Evolutionary conservation across 2,329 filamentous ascomycete species (phyloP), one percentile per base, ranked within the genome.

Genomic region (Colletotrichum somersetense): DNA sequence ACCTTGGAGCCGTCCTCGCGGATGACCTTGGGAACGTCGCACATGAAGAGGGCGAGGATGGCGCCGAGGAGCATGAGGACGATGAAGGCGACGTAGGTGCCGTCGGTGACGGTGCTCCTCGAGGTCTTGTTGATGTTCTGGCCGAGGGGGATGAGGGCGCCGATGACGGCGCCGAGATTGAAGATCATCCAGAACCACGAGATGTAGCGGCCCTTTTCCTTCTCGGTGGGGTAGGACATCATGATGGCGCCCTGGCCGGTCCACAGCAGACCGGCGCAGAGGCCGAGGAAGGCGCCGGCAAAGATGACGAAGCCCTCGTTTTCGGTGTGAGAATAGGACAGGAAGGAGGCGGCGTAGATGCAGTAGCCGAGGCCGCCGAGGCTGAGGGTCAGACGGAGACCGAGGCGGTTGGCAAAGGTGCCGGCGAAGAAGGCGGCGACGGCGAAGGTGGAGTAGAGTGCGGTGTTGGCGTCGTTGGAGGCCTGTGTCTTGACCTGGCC

Each of bases 171-270:
- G 76, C 95, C 95, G 71, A 95, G 82, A 82, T 97, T 97, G 87
- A 97, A 98, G 78, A 98, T 97, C 80, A 95, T 91, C 95, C 95
- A 97, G 84, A 97, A 97, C 85, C 91, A 91, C 73, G 93, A 93
- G 80, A 97, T 97, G 81, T 95, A 97, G 72, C 91, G 91, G 56
- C 95, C 95, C 86, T 97, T 97, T 75, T 90, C 89, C 44, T 89
- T 82, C 83, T 97, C 95, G 26, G 89, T 86, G 1, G 95, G 95
- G 80, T 97, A 97, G 52, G 93, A 91, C 90, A 97, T 96, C 92
- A 96, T 95, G 78, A 96, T 93, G 71, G 92, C 91, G 72, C 93
- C 93, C 82, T 96, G 93, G 1, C 92, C 93, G 44, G 91, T 92
- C 93, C 93, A 96, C 48, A 96, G 86, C 50, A 96, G 86, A 78